Evolutionary conservation across 352 stramenopile species (phyloP).

Genomic region (Hyaloperonospora brassicae): DNA sequence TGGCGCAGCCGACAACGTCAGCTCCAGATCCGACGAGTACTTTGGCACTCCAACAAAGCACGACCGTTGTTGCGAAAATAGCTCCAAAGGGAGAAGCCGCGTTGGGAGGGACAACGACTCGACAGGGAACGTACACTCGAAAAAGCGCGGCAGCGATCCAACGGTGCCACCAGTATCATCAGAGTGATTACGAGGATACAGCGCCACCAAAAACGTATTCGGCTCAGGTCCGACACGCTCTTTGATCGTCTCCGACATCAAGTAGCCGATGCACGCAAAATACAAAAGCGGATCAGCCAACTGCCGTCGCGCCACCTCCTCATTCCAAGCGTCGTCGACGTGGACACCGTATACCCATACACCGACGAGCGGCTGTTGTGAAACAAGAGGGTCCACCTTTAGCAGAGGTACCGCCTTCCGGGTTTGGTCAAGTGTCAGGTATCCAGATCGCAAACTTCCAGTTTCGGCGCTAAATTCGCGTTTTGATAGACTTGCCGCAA

Average conservation of each 20-base stretch:
- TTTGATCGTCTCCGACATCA: conserved; percentile 45
- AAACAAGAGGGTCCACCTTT: conserved; percentile 59
- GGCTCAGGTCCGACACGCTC: conserved; percentile 44
- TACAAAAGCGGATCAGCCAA: conserved; percentile 51
- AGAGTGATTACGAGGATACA: conserved; percentile 34
- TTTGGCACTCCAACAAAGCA: conserved; percentile 51
- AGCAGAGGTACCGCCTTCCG: conserved; percentile 68
- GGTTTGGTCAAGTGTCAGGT: conserved; percentile 65
- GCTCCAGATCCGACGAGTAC: conserved; percentile 43
- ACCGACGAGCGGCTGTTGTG: conserved; percentile 58
- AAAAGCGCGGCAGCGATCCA: conserved; percentile 54
- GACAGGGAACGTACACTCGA: conserved; percentile 53
- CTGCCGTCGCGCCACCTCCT: conserved; percentile 23
- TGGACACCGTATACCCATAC: conserved; percentile 66
- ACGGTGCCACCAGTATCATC: conserved; percentile 6
- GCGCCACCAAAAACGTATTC: conserved; percentile 58
- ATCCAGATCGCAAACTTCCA: conserved; percentile 36
- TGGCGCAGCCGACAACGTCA: conserved; percentile 28
- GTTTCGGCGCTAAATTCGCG: conserved; percentile 40
- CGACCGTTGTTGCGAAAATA: conserved; percentile 29
- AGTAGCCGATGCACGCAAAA: conserved; percentile 46
- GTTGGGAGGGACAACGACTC: conserved; percentile 19
- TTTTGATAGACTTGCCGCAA: conserved; percentile 48
- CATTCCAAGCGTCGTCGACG: conserved; percentile 46
- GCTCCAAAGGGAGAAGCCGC: conserved; percentile 28